Conservation (phyloP, 768 basidiomycete genomes). For the Infundibulicybe gibba region DNA sequence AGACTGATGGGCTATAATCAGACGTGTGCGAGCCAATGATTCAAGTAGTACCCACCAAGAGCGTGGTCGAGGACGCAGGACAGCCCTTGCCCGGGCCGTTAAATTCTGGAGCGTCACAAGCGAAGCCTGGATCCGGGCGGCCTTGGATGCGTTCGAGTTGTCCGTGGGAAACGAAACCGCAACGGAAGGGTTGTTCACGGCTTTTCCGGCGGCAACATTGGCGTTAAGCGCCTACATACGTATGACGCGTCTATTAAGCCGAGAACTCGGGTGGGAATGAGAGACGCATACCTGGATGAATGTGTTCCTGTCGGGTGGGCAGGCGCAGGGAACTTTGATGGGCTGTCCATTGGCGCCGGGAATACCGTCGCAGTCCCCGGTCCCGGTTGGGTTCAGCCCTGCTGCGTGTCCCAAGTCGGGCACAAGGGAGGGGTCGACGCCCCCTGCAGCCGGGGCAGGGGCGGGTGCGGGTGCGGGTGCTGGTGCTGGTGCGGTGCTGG, state of each 20-base stretch:
- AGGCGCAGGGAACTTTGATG: conserved; percentile 66
- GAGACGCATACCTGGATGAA: conserved; percentile 43
- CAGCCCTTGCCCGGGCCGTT: conserved; percentile 68
- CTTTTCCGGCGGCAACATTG: conserved; percentile 60
- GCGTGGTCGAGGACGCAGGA: conserved; percentile 35
- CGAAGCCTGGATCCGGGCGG: conserved; percentile 55
- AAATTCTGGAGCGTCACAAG: conserved; percentile 66
- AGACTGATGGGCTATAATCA: conserved; percentile 11
- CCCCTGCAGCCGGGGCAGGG: too few species aligned
- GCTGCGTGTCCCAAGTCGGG: conserved; percentile 54
- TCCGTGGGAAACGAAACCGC: conserved; percentile 62
- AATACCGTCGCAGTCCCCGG: conserved; percentile 67
- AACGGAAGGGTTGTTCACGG: conserved; percentile 57
- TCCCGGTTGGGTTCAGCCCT: conserved; percentile 62
- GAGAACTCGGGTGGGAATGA: too few species aligned
- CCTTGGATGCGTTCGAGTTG: conserved; percentile 45
- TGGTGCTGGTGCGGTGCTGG: too few species aligned
- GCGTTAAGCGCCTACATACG: conserved; percentile 36
- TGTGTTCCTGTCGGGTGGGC: conserved; percentile 51
- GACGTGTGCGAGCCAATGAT: conserved; percentile 8
- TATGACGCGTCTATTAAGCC: neutral
- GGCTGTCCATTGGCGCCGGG: conserved; percentile 50
- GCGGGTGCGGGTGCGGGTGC: too few species aligned
- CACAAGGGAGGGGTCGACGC: conserved; percentile 48
- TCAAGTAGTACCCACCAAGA: conserved; percentile 9